Percentiles rank a stretch among this genome's conserved stretches.
Evolutionary conservation across 306 rosid genomes (phyloP).

Genomic region (Ochetophila trinervis): DNA sequence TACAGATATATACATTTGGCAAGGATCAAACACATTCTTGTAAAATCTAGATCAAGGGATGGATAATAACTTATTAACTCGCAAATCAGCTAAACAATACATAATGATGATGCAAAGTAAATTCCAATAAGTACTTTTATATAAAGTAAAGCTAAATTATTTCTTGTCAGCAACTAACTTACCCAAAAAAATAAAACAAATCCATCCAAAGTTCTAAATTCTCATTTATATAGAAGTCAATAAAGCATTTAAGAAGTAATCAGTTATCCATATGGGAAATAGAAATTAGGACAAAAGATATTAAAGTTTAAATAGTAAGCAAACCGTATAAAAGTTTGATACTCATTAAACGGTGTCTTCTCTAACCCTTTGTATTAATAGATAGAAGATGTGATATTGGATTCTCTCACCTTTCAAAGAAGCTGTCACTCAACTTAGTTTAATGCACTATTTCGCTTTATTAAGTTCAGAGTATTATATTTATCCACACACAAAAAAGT

Average conservation of each 20-base stretch:
- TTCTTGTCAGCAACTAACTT: slow-evolving; percentile 33
- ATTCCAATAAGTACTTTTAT: slow-evolving; percentile 21
- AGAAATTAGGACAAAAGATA: slow-evolving; percentile 5
- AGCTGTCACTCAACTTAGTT: background rate
- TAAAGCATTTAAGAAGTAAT: slow-evolving; percentile 15
- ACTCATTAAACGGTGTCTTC: background rate
- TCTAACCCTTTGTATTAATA: too few relatives aligned
- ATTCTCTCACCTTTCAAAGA: background rate
- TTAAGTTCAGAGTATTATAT: background rate
- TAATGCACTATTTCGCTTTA: background rate
- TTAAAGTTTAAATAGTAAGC: slow-evolving; percentile 9
- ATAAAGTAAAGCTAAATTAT: slow-evolving; percentile 10
- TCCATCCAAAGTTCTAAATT: slow-evolving; percentile 91
- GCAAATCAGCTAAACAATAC: background rate
- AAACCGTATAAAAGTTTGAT: slow-evolving; percentile 6
- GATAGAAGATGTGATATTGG: too few relatives aligned
- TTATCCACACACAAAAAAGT: too few relatives aligned
- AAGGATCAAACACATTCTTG: slow-evolving; percentile 95
- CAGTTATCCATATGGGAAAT: slow-evolving; percentile 16
- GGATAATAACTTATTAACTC: background rate
- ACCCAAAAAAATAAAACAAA: slow-evolving; percentile 95
- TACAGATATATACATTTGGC: slow-evolving; percentile 91
- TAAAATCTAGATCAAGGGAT: slow-evolving; percentile 17
- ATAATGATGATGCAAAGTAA: slow-evolving; percentile 6
- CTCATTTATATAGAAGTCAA: slow-evolving; percentile 12